Evolutionary conservation across 441 rosid species (phyloP).

Genomic region (Erysimum cheiri): DNA sequence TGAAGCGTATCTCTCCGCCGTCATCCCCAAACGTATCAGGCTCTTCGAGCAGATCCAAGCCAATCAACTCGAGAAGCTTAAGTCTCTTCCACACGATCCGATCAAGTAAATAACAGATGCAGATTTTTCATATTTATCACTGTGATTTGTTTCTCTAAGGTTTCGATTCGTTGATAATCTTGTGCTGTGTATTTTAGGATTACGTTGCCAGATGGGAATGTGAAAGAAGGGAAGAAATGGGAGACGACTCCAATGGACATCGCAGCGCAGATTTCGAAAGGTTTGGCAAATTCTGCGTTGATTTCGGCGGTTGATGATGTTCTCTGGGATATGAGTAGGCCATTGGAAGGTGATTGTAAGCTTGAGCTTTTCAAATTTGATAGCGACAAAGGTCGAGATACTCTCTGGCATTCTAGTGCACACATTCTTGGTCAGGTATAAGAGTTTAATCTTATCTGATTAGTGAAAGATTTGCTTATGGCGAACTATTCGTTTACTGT

Average conservation of each 20-base stretch:
- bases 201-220: conserved; percentile 68
- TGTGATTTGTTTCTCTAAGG: neutral
- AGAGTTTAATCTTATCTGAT: conserved; percentile 7
- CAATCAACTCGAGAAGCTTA: conserved; percentile 60
- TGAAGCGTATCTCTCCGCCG: conserved; percentile 63
- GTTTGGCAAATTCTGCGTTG: conserved; percentile 71
- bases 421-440: conserved; percentile 97
- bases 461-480: neutral
- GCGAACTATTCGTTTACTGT: conserved; percentile 17
- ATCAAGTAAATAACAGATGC: conserved; percentile 57
- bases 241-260: conserved; percentile 79
- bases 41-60: conserved; percentile 76
- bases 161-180: neutral
- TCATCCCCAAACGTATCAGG: conserved; percentile 71
- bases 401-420: conserved; percentile 99
- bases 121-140: neutral
- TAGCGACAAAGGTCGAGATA: conserved; percentile 85
- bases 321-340: conserved; percentile 90
- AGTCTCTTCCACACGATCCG: conserved; percentile 70
- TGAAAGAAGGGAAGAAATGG: conserved; percentile 90
- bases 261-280: conserved; percentile 72
- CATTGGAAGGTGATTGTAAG: conserved; percentile 80
- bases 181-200: conserved; percentile 50
- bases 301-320: conserved; percentile 79
- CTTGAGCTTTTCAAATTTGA: conserved; percentile 80